phyloP scores from a whole-genome alignment of 2,329 filamentous ascomycete species.

The Botrytis elliptica region DNA sequence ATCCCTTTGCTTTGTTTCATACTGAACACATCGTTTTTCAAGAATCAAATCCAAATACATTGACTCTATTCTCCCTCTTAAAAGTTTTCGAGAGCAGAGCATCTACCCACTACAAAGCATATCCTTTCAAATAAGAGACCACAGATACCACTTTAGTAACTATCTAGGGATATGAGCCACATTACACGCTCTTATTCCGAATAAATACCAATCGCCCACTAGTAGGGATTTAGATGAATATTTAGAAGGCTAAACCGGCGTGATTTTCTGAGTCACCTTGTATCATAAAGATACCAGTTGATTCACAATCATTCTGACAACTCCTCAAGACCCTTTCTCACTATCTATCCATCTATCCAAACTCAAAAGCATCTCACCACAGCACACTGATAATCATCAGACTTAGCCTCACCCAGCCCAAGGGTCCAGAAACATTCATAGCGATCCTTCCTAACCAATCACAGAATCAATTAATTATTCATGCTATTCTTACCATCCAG shows the following conservation, averaged over 20 bases:
- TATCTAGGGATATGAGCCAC: background rate
- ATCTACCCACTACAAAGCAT: background rate
- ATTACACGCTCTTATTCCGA: background rate
- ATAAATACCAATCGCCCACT: background rate
- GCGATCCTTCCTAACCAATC: background rate
- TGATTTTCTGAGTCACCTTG: background rate
- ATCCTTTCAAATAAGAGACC: background rate
- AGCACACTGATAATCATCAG: background rate
- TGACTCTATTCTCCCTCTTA: background rate
- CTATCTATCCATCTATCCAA: background rate
- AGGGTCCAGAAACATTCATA: background rate
- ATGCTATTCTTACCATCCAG: background rate
- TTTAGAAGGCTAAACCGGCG: background rate
- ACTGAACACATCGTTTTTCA: background rate
- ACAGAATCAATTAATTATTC: background rate
- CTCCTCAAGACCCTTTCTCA: background rate
- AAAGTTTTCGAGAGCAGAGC: background rate
- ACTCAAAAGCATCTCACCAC: background rate
- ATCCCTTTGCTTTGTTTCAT: background rate
- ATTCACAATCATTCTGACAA: background rate
- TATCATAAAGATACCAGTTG: background rate
- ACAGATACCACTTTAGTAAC: background rate
- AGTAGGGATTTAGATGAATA: background rate
- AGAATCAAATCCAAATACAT: background rate
- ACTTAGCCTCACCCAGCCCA: background rate